phyloP scores from a whole-genome alignment of 768 basidiomycete genomes.

The Hirschioporus abietinus region DNA sequence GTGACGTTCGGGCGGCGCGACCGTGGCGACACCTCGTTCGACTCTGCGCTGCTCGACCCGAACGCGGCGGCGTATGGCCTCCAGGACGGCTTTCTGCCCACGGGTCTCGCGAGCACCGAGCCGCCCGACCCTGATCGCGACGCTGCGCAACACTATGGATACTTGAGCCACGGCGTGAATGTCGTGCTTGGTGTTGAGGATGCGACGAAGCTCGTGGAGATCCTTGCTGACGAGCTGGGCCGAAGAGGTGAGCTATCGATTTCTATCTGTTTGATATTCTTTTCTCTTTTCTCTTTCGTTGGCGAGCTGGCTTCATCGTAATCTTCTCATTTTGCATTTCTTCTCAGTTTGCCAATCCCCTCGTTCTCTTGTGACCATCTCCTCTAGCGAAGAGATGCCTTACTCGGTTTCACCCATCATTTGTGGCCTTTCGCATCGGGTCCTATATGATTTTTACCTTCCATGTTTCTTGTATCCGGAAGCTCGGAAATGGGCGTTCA shows the following conservation, averaged over 20 bases:
- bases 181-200: constrained; percentile 74
- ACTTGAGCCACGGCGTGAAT: constrained; percentile 66
- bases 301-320: no score
- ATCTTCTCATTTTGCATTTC: no score
- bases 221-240: constrained; percentile 63
- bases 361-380: no score
- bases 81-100: constrained; percentile 13
- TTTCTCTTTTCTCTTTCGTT: not conserved
- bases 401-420: no score
- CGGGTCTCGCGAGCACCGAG: constrained; percentile 8
- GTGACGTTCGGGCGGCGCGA: constrained; percentile 31
- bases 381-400: no score
- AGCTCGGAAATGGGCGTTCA: no score
- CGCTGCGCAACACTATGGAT: constrained; percentile 55
- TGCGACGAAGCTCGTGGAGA: constrained; percentile 64
- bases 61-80: constrained; percentile 18
- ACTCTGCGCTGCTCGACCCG: constrained; percentile 32
- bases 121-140: constrained; percentile 12
- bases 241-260: constrained; percentile 41
- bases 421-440: no score
- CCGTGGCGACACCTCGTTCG: constrained; percentile 27
- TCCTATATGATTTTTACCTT: no score
- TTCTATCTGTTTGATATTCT: no score
- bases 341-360: no score
- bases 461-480: no score